Percentiles rank a stretch among this genome's conserved stretches.
Conservation (phyloP, 2,329 filamentous ascomycete species). For the Neocatenulostroma microsporum region DNA sequence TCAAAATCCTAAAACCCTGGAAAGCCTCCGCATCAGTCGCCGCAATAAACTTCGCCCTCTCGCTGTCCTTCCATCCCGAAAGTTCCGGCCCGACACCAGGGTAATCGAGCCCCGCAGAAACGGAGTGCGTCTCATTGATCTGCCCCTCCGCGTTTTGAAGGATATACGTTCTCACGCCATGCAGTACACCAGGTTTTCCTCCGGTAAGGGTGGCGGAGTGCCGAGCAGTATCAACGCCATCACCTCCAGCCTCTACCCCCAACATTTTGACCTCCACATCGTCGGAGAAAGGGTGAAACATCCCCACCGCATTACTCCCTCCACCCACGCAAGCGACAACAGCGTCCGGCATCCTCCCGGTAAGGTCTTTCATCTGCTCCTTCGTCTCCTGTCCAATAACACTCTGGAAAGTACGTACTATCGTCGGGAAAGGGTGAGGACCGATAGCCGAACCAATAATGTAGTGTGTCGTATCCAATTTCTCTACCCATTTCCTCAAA, state of each 20-base stretch:
- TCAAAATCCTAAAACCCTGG: conserved; percentile 73
- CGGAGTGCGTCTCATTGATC: conserved; percentile 89
- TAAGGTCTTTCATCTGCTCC: conserved; percentile 75
- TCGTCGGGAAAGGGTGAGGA: conserved; percentile 94
- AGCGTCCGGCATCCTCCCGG: conserved; percentile 85
- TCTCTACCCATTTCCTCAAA: conserved; percentile 84
- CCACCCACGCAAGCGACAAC: conserved; percentile 96
- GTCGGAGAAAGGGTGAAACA: conserved; percentile 94
- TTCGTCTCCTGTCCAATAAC: conserved; percentile 95
- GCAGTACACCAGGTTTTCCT: conserved; percentile 84
- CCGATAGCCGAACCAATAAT: conserved; percentile 97
- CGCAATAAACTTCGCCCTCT: conserved; percentile 78
- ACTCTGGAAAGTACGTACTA: conserved; percentile 94
- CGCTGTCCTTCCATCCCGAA: conserved; percentile 82
- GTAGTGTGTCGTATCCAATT: conserved; percentile 92
- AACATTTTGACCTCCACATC: conserved; percentile 79
- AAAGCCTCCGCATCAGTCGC: conserved; percentile 91
- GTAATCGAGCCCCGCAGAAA: conserved; percentile 94
- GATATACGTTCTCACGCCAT: conserved; percentile 93
- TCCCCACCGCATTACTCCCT: conserved; percentile 89
- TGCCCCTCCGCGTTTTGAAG: conserved; percentile 89
- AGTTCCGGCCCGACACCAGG: conserved; percentile 94
- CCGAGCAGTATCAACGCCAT: conserved; percentile 75
- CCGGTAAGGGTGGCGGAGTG: conserved; percentile 84
- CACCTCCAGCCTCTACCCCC: conserved; percentile 90